Evolutionary conservation across 2,329 filamentous ascomycete species (phyloP).

Genomic region (Sporothrix schenckii): DNA sequence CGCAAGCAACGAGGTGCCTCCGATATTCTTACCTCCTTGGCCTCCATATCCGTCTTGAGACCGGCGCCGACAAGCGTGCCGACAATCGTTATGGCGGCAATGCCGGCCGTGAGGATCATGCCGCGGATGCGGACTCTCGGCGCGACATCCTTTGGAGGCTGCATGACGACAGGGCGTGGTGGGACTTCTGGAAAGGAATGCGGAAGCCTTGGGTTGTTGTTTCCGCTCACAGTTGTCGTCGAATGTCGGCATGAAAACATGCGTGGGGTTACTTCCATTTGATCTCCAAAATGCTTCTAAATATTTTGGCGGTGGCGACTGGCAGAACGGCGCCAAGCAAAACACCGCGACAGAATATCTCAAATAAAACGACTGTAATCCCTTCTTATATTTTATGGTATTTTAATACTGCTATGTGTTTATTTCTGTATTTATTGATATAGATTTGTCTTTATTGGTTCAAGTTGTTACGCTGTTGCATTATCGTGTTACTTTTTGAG

Average conservation of each 20-base stretch:
- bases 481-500: too few relatives aligned
- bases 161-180: neutral
- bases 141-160: conserved; percentile 1
- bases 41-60: conserved; percentile 42
- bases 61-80: conserved; percentile 44
- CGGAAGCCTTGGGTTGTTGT: neutral
- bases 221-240: neutral
- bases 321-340: conserved; percentile 33
- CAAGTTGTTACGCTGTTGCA: neutral
- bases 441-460: neutral
- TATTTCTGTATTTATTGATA: neutral
- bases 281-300: conserved; percentile 13
- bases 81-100: conserved; percentile 41
- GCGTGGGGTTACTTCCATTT: conserved; percentile 22
- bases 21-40: conserved; percentile 29
- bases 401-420: neutral
- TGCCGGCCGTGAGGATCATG: conserved; percentile 36
- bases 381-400: neutral
- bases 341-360: neutral
- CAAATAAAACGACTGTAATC: neutral
- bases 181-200: neutral
- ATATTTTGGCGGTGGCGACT: conserved; percentile 32
- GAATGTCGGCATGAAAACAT: neutral
- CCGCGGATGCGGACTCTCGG: conserved; percentile 34
- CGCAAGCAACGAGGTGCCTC: neutral